Percentiles rank a stretch among this genome's conserved stretches.
phyloP scores from a whole-genome alignment of 192 early-diverging fungal genomes.

The Podila clonocystis region DNA sequence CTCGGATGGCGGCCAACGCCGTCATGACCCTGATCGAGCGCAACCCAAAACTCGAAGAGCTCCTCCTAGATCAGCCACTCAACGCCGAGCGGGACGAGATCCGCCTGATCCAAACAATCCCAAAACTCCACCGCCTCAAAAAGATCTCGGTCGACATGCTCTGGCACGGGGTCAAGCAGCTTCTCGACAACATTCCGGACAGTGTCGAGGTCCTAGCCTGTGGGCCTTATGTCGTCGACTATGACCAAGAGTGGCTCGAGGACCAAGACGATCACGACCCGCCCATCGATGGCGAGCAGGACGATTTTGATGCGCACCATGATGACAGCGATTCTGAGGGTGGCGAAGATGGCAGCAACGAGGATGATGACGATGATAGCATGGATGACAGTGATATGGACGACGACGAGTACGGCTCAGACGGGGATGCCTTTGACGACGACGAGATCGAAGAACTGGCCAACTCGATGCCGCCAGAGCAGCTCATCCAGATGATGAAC shows the following conservation, averaged over 20 bases:
- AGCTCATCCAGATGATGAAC: neutral
- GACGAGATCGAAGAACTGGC: neutral
- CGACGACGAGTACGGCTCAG: neutral
- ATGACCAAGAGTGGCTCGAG: constrained; percentile 1
- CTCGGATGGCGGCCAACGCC: neutral
- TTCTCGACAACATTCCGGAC: neutral
- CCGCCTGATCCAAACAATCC: neutral
- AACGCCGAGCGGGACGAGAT: neutral
- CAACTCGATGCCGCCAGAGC: neutral
- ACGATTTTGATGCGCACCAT: neutral
- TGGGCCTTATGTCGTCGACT: neutral
- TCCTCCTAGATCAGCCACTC: neutral
- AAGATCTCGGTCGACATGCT: neutral
- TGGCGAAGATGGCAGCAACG: neutral
- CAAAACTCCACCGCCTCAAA: neutral
- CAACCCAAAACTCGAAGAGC: neutral
- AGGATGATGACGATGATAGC: neutral
- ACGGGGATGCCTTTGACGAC: neutral
- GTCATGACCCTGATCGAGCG: neutral
- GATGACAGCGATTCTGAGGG: neutral
- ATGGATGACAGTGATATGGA: neutral
- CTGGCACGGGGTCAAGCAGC: neutral
- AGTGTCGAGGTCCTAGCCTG: neutral
- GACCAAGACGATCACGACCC: neutral
- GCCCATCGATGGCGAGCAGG: neutral